Conservation (phyloP, 495 filamentous ascomycete genomes). For the Bathelium albidoporum region DNA sequence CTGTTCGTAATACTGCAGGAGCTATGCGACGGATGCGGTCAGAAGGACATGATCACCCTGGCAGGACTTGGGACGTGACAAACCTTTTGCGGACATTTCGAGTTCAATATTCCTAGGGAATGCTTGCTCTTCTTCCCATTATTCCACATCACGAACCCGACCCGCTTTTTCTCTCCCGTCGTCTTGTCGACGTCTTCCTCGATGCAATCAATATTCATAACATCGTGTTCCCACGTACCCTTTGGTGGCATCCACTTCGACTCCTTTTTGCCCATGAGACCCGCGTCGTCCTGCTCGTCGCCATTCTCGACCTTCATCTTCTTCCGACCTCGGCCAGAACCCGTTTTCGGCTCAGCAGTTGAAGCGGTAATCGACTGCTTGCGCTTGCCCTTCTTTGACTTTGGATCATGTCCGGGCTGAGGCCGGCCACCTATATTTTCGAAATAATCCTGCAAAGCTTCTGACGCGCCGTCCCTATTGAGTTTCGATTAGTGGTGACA, state of each 20-base stretch:
- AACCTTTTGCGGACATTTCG: slow-evolving; percentile 36
- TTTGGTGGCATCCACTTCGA: slow-evolving; percentile 37
- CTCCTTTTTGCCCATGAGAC: slow-evolving; percentile 22
- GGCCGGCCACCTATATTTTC: slow-evolving; percentile 47
- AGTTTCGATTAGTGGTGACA: slow-evolving; percentile 4
- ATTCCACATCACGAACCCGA: slow-evolving; percentile 48
- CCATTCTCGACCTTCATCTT: slow-evolving; percentile 8
- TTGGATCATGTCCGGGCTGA: slow-evolving; percentile 14
- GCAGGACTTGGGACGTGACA: neutral
- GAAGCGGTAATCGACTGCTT: slow-evolving; percentile 20
- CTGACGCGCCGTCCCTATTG: slow-evolving; percentile 39
- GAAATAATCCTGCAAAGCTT: slow-evolving; percentile 46
- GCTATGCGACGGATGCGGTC: slow-evolving; percentile 6
- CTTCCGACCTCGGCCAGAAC: slow-evolving; percentile 3
- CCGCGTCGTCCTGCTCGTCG: slow-evolving; percentile 28
- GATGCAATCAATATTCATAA: slow-evolving; percentile 43
- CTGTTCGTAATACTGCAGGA: slow-evolving; percentile 33
- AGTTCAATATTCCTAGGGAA: slow-evolving; percentile 22
- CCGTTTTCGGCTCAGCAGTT: slow-evolving; percentile 17
- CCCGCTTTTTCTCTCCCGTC: slow-evolving; percentile 27
- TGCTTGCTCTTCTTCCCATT: slow-evolving; percentile 34
- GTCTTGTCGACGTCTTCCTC: slow-evolving; percentile 40
- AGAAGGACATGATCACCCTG: neutral
- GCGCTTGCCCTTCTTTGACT: slow-evolving; percentile 21
- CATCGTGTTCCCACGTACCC: slow-evolving; percentile 48